Percentiles rank a stretch among this genome's conserved stretches.
Evolutionary conservation across 331 rosid genomes (phyloP).

Genomic region (Cydonia oblonga): DNA sequence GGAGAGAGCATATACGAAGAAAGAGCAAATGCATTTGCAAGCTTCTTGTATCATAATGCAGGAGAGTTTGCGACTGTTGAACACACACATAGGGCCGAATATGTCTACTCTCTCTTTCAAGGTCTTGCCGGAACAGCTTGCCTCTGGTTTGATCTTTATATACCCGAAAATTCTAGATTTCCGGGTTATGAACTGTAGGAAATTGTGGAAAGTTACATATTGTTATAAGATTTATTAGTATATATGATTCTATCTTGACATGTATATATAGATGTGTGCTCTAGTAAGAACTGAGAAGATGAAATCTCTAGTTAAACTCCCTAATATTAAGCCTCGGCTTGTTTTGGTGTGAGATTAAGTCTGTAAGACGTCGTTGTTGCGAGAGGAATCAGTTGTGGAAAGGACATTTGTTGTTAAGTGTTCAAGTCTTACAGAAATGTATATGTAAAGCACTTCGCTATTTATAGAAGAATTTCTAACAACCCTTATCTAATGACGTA

Average conservation of each 20-base stretch:
- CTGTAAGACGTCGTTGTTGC: neutral
- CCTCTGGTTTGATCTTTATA: slow-evolving; percentile 71
- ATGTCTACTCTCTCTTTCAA: slow-evolving; percentile 59
- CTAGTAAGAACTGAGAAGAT: no score
- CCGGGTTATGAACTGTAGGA: slow-evolving; percentile 66
- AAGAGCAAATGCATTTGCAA: slow-evolving; percentile 66
- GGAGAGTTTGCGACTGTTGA: slow-evolving; percentile 12
- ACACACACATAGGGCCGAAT: slow-evolving; percentile 11
- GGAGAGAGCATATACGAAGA: slow-evolving; percentile 59
- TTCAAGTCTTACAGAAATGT: no score
- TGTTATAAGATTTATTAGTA: neutral
- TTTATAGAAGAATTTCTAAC: no score
- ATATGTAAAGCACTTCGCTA: no score
- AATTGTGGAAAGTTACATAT: neutral
- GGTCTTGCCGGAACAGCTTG: slow-evolving; percentile 83
- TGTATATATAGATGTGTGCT: neutral
- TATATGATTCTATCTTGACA: neutral
- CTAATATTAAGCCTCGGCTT: neutral
- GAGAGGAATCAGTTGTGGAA: neutral
- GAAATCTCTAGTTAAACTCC: neutral
- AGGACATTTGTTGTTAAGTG: neutral
- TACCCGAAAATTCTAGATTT: slow-evolving; percentile 51
- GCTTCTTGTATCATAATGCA: slow-evolving; percentile 49
- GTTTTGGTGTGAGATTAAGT: neutral
- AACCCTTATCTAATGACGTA: no score